Percentiles rank a stretch among this genome's conserved stretches.
Conservation (phyloP, 257 asterid genomes). For the Euphrasia confusa region DNA sequence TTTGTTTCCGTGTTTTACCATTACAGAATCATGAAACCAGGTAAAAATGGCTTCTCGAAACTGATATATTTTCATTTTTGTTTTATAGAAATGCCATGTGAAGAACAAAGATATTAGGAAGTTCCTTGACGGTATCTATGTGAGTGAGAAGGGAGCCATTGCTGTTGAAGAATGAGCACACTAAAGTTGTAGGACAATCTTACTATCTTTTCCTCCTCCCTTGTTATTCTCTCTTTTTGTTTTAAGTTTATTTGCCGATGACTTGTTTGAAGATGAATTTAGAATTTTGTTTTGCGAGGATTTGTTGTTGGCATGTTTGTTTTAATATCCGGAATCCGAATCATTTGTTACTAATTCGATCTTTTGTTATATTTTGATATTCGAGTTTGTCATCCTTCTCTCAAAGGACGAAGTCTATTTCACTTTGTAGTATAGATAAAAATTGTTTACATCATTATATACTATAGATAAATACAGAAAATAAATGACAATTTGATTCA, state of each 20-base stretch:
- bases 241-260: constrained; percentile 16
- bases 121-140: constrained; percentile 83
- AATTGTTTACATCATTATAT: too few species aligned
- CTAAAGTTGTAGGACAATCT: not conserved
- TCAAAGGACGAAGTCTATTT: too few species aligned
- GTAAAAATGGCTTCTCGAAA: too few species aligned
- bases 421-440: too few species aligned
- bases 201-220: not conserved
- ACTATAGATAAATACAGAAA: too few species aligned
- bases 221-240: constrained; percentile 13
- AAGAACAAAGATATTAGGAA: constrained; percentile 85
- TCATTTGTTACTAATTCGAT: not conserved
- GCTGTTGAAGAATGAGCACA: constrained; percentile 44
- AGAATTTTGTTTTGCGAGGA: constrained; percentile 27
- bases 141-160: constrained; percentile 74
- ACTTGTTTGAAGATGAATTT: constrained; percentile 18
- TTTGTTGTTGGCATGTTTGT: not conserved
- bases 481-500: too few species aligned
- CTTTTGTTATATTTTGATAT: not conserved
- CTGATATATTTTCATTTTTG: not conserved
- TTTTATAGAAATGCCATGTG: constrained; percentile 70
- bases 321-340: not conserved
- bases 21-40: too few species aligned
- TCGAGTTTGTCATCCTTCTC: too few species aligned
- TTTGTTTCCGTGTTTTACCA: not conserved